Conservation (phyloP, 2,329 filamentous ascomycete species). For the Pseudogymnoascus sp. region DNA sequence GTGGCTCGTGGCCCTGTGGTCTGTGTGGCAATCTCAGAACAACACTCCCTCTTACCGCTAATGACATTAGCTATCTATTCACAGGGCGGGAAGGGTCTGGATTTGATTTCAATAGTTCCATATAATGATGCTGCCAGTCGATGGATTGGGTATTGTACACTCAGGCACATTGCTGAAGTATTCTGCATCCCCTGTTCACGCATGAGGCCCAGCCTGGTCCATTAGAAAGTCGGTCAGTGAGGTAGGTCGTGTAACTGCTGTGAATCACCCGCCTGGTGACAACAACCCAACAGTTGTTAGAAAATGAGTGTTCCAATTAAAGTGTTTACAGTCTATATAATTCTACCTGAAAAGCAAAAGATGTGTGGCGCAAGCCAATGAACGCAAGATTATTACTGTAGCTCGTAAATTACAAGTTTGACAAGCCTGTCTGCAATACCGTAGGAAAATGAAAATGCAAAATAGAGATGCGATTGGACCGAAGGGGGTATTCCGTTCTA, state of each 20-base stretch:
- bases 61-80: not conserved
- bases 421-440: slow-evolving; percentile 5
- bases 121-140: not conserved
- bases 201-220: slow-evolving; percentile 3
- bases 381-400: slow-evolving; percentile 5
- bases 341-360: slow-evolving; percentile 5
- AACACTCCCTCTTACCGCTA: not conserved
- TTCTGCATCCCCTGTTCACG: not conserved
- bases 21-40: not conserved
- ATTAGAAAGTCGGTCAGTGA: slow-evolving; percentile 6
- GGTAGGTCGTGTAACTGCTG: not conserved
- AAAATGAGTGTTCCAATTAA: slow-evolving; percentile 3
- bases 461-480: slow-evolving; percentile 3
- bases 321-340: slow-evolving; percentile 6
- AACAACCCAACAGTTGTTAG: slow-evolving; percentile 3
- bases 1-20: not conserved
- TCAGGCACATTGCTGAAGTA: not conserved
- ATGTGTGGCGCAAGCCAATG: not conserved
- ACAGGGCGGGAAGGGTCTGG: not conserved
- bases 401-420: slow-evolving; percentile 8
- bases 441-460: slow-evolving; percentile 4
- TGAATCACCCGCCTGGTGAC: not conserved
- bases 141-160: not conserved
- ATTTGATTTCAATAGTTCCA: slow-evolving; percentile 7
- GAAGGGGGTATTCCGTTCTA: slow-evolving; percentile 9